phyloP scores from a whole-genome alignment of 768 basidiomycete species.

The Suillus fuscotomentosus region DNA sequence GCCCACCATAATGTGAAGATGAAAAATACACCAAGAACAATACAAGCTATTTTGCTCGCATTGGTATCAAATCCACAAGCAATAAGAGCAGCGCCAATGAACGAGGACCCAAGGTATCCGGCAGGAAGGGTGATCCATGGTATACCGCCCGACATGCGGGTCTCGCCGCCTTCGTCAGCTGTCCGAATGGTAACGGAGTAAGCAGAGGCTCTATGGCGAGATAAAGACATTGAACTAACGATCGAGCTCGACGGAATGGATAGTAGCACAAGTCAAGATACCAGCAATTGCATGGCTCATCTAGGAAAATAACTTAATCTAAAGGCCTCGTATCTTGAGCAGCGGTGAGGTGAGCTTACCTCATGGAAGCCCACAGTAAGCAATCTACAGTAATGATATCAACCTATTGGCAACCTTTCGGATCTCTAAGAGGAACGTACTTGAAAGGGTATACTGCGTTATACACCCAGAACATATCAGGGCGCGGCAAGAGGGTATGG shows the following conservation, averaged over 20 bases:
- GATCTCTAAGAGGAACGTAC: constrained; percentile 44
- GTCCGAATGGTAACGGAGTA: constrained; percentile 13
- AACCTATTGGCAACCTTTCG: not conserved
- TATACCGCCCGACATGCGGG: constrained; percentile 85
- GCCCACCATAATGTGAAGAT: constrained; percentile 90
- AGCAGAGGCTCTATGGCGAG: not conserved
- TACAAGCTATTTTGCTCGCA: constrained; percentile 80
- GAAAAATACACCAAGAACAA: constrained; percentile 84
- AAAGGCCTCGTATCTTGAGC: not conserved
- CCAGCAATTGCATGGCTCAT: constrained; percentile 87
- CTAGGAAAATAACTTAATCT: constrained; percentile 32
- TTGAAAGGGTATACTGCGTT: constrained; percentile 85
- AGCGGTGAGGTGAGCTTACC: constrained; percentile 35
- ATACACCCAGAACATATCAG: constrained; percentile 10
- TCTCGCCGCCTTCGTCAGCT: constrained; percentile 89
- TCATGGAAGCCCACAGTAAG: constrained; percentile 90
- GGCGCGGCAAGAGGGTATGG: not conserved
- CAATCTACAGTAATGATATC: constrained; percentile 41
- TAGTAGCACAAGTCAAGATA: constrained; percentile 80
- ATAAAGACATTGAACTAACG: constrained; percentile 47
- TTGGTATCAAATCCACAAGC: constrained; percentile 87
- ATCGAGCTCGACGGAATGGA: constrained; percentile 84
- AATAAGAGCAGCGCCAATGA: constrained; percentile 86
- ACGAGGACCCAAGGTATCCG: constrained; percentile 83
- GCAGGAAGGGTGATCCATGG: constrained; percentile 78